Evolutionary conservation across 1,284 basidiomycete genomes (phyloP), one percentile per base, ranked within the genome.

Genomic region (Cutaneotrichosporon sp.): DNA sequence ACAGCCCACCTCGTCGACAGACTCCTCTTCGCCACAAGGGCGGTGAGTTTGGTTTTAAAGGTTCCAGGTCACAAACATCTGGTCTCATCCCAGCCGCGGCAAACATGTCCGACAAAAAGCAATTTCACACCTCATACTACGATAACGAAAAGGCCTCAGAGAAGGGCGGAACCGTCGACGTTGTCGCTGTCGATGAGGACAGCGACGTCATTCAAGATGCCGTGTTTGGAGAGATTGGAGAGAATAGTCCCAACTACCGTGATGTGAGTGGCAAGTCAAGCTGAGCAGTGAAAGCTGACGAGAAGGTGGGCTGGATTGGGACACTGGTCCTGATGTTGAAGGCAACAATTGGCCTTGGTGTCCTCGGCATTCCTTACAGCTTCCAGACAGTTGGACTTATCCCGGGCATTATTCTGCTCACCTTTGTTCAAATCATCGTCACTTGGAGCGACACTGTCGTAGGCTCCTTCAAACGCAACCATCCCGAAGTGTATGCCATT

Each of bases 321-420:
- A 3, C 54, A 51, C 30, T 52, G 21, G 58, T 62, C 22, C 58
- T 69, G 23, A 59, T 59, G 58, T 54, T 65, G 34, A 57, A 64
- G 56, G 59, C 62, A 10, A 65, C 66, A 52, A 63, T 72, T 42
- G 69, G 65, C 43, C 56, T 70, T 26, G 68, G 67, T 51, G 67
- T 70, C 2, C 54, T 68, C 14, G 59, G 65, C 10, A 64, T 69
- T 34, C 69, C 69, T 8, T 48, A 59, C 15, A 64, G 66, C 8
- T 58, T 71, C 23, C 51, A 60, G 26, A 58, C 59, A 1, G 55
- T 67, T 30, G 67, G 68, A 5, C 54, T 64, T 14, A 63, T 68
- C 2, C 68, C 70, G 2, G 70, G 70, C 17, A 48, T 67, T n/a
- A 52, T 71, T 37, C 46, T 65, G 45, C 51, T 73, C 21, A 17